Percentiles rank a stretch among this genome's conserved stretches.
phyloP scores from a whole-genome alignment of 805 yeast species.

The Pichia rugopelliculosa region DNA sequence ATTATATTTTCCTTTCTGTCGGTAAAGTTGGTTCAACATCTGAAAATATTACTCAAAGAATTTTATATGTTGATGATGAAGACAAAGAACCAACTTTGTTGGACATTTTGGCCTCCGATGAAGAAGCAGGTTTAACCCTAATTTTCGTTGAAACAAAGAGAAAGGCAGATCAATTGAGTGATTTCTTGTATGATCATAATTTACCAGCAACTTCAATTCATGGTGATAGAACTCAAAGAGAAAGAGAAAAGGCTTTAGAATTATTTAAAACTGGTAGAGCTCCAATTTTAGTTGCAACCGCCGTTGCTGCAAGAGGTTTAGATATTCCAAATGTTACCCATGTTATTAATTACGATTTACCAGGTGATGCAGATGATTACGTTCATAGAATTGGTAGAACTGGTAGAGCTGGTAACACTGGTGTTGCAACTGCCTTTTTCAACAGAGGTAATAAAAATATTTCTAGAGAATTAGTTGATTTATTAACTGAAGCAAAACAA shows the following conservation, averaged over 20 bases:
- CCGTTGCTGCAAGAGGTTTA: conserved; percentile 99
- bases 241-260: conserved; percentile 95
- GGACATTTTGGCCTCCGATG: conserved; percentile 75
- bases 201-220: conserved; percentile 98
- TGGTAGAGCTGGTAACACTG: conserved; percentile 99
- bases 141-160: conserved; percentile 97
- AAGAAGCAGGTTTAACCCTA: conserved; percentile 71
- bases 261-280: conserved; percentile 89
- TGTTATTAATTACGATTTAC: conserved; percentile 95
- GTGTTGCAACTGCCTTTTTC: conserved; percentile 97
- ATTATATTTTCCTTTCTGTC: conserved; percentile 91
- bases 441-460: conserved; percentile 91
- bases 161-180: conserved; percentile 95
- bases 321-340: conserved; percentile 99
- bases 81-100: conserved; percentile 88
- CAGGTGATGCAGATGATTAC: conserved; percentile 95
- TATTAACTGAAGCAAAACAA: conserved; percentile 93
- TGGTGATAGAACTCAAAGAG: conserved; percentile 97
- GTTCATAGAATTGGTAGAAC: conserved; percentile 99
- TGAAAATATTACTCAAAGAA: conserved; percentile 93
- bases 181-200: conserved; percentile 78
- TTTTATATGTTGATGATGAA: conserved; percentile 84
- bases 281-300: conserved; percentile 95
- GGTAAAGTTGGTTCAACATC: conserved; percentile 99
- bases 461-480: conserved; percentile 78